phyloP scores from a whole-genome alignment of 2,329 filamentous ascomycete species.

The Fusarium globosum region DNA sequence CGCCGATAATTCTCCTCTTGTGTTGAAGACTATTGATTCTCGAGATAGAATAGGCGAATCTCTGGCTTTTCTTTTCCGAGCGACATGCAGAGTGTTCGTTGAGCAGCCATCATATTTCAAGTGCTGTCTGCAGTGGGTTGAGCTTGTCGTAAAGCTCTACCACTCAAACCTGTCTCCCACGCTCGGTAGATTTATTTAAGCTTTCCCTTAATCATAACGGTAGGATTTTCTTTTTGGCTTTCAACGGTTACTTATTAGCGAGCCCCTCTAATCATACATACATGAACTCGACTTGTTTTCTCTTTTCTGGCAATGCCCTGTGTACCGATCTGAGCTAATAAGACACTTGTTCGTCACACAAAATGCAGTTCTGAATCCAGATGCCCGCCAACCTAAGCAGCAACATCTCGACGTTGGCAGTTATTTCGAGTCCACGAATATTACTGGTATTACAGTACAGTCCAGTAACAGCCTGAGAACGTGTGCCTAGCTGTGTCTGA shows the following conservation, averaged over 20 bases:
- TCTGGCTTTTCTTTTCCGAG: not conserved
- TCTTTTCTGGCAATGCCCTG: not conserved
- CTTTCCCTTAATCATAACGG: conserved; percentile 18
- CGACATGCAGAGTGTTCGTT: not conserved
- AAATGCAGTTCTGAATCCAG: not conserved
- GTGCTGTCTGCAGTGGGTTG: not conserved
- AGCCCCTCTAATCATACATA: conserved; percentile 5
- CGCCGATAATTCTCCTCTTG: conserved; percentile 21
- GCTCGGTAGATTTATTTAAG: conserved; percentile 5
- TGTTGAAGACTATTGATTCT: not conserved
- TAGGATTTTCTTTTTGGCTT: conserved; percentile 7
- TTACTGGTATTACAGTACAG: not conserved
- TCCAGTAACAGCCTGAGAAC: conserved; percentile 2
- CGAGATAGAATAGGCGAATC: not conserved
- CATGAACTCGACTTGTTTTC: not conserved
- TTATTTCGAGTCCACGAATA: conserved; percentile 20
- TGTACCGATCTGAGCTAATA: not conserved
- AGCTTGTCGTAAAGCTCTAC: not conserved
- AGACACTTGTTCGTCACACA: not conserved
- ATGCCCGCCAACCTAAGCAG: conserved; percentile 7
- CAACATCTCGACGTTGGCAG: not conserved
- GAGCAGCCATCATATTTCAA: not conserved
- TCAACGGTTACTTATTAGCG: conserved; percentile 12
- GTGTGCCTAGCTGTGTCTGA: conserved; percentile 22
- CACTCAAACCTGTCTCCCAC: not conserved